Evolutionary conservation across 306 rosid genomes (phyloP), one percentile per base, ranked within the genome.

Genomic region (Cicer arietinum): DNA sequence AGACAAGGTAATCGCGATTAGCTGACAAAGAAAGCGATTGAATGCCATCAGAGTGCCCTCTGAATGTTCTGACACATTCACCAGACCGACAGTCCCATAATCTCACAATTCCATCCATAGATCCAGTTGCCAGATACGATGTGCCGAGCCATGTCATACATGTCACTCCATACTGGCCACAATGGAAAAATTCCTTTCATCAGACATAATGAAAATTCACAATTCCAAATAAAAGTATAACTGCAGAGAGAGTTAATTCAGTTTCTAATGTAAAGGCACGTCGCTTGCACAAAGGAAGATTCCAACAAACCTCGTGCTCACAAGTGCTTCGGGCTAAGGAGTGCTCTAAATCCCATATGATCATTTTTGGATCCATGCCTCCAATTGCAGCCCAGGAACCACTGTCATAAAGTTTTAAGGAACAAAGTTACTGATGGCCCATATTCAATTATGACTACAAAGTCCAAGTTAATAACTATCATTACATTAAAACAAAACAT

Each of bases 51-150:
- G 83, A 61, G 74, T 94, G 96, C 35, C 99, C 97, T 18, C 69
- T 64, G 60, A 90, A 89, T 74, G 88, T 89, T 77, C 56, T 81
- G 47, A 86, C 85, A 88, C 99, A 90, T 53, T 87, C 94, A 46
- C 96, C 95, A 0, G 97, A 88, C 11, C 90, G 90, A 63, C 90
- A 81, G 66, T 94, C 97, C 99, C 97, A 90, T 57, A 92, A 12
- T 63, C 96, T 84, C 20, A 89, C 92, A 45, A 71, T 81, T n/a
- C 98, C 94, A 75, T 89, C 97, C 10, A 67, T 85, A 25, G 93
- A 94, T 47, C 98, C 97, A 0, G 91, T 86, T 16, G 90, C 95
- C 63, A 91, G 79, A 74, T 82, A 78, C 0, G 87, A 86, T 25
- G 77, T 76, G 41, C 95, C 95, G 16, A 92, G 85, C 98, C 98